Evolutionary conservation across 495 filamentous ascomycete genomes (phyloP), one percentile per base, ranked within the genome.

Genomic region (Monascus purpureus): DNA sequence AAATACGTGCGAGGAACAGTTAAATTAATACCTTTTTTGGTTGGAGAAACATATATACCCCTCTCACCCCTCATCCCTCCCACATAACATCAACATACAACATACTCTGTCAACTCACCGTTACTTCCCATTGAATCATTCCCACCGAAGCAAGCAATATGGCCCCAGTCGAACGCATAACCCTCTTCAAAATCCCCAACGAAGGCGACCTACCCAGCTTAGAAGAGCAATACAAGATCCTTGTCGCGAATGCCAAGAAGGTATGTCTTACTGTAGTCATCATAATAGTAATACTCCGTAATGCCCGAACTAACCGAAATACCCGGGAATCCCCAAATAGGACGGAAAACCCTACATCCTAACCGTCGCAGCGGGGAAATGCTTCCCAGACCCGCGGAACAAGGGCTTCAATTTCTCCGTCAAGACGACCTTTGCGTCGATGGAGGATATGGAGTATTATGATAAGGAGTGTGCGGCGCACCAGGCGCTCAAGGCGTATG

Each of bases 391-490:
- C 42, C 56, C 63, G 2, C 67, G 72, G 3, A 67, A 64, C 40
- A 59, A 73, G 42, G 79, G 76, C n/a, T 80, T 56, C 55, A 82
- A 68, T 4, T 33, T 82, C 24, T 60, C 67, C 6, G 65, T 68
- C 8, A 64, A 70, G 43, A 67, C 62, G 31, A 64, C 63, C 25
- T 83, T 84, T 39, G 62, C 63, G 4, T 71, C 46, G 24, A 29
- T 74, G 32, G 77, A 74, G 7, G 79, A 83, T 50, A 73, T 82
- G 71, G 52, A 72, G 41, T 83, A 70, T 48, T 84, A 80, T 42
- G 78, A 84, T 51, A 45, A 36, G 4, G 62, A 70, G 36, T 80
- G 75, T 46, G 57, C 61, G 35, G 77, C 75, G 11, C 77, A 83
- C 37, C 53, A 54, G 33, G 57, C 47, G 28, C 52, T 82, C 24